Percentiles rank a stretch among this genome's conserved stretches.
Conservation (phyloP, 1,139 yeast genomes). For the Hansenula anomala region DNA sequence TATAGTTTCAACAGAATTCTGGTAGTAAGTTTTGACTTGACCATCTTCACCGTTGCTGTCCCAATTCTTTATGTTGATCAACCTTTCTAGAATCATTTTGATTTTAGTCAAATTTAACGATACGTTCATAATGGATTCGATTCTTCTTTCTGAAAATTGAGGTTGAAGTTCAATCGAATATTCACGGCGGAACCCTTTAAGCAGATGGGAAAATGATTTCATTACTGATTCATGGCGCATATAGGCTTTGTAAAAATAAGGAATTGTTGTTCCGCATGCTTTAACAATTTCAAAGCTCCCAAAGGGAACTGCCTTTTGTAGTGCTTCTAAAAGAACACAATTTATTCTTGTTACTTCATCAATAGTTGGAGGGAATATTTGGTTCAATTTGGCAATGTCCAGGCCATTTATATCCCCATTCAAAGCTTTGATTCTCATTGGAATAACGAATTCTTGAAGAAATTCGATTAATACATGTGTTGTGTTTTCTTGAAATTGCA, state of each 20-base stretch:
- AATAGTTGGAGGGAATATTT: conserved; percentile 87
- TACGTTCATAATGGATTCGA: conserved; percentile 67
- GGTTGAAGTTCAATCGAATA: conserved; percentile 22
- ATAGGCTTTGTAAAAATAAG: conserved; percentile 88
- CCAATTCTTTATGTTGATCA: conserved; percentile 40
- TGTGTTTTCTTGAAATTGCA: conserved; percentile 66
- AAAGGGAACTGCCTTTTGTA: conserved; percentile 57
- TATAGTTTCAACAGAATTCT: conserved; percentile 58
- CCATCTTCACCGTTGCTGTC: conserved; percentile 26
- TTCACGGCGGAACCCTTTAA: conserved; percentile 27
- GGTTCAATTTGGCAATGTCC: conserved; percentile 61
- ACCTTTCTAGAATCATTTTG: conserved; percentile 60
- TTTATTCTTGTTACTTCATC: conserved; percentile 90
- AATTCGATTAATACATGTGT: conserved; percentile 70
- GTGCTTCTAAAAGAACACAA: conserved; percentile 73
- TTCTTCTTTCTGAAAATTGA: conserved; percentile 47
- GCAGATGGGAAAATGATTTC: conserved; percentile 43
- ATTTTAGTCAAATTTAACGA: conserved; percentile 62
- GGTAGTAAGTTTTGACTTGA: conserved; percentile 39
- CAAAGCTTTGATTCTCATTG: conserved; percentile 67
- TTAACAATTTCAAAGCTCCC: conserved; percentile 73
- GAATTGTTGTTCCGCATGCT: conserved; percentile 76
- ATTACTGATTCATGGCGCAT: conserved; percentile 93
- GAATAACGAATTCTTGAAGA: conserved; percentile 73
- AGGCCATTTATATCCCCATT: conserved; percentile 45